Percentiles rank a stretch among this genome's conserved stretches.
Conservation (phyloP, 2,329 filamentous ascomycete species). For the Nigrospora sphaerica region DNA sequence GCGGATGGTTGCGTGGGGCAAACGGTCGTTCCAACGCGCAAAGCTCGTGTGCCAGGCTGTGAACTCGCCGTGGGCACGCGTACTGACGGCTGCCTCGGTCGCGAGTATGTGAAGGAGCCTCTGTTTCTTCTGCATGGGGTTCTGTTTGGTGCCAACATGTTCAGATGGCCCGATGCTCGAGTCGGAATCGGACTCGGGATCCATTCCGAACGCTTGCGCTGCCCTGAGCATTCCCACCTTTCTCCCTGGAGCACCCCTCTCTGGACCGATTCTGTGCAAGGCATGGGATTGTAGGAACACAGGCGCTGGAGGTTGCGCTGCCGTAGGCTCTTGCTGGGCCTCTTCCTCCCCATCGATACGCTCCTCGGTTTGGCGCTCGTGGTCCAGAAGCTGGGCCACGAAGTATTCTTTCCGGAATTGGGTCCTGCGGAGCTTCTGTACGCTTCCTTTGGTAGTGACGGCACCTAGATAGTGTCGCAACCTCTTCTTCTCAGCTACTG, state of each 20-base stretch:
- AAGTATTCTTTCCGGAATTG: constrained; percentile 35
- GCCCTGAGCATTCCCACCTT: too few relatives aligned
- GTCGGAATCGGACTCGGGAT: background rate
- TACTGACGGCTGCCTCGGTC: constrained; percentile 38
- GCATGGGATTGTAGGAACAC: background rate
- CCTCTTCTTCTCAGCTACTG: constrained; percentile 16
- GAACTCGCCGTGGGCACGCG: constrained; percentile 34
- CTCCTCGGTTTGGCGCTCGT: constrained; percentile 14
- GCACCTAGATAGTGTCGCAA: constrained; percentile 30
- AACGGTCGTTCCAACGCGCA: constrained; percentile 31
- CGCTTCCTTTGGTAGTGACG: constrained; percentile 2
- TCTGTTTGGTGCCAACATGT: background rate
- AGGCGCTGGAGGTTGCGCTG: background rate
- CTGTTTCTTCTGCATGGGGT: constrained; percentile 35
- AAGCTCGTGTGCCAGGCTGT: constrained; percentile 40
- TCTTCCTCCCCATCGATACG: constrained; percentile 29
- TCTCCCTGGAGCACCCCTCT: too few relatives aligned
- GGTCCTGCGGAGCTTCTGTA: constrained; percentile 21
- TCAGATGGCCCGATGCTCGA: too few relatives aligned
- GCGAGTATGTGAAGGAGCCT: constrained; percentile 38
- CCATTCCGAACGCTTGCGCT: too few relatives aligned
- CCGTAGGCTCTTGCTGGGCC: constrained; percentile 18
- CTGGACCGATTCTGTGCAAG: too few relatives aligned
- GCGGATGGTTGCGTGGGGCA: constrained; percentile 52
- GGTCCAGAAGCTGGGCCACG: constrained; percentile 32